These are phyloP conservation scores for Acanthamoeba divionensis DNA, from an alignment of 208 protist genomes.

Conservation along the genomic window DNA sequence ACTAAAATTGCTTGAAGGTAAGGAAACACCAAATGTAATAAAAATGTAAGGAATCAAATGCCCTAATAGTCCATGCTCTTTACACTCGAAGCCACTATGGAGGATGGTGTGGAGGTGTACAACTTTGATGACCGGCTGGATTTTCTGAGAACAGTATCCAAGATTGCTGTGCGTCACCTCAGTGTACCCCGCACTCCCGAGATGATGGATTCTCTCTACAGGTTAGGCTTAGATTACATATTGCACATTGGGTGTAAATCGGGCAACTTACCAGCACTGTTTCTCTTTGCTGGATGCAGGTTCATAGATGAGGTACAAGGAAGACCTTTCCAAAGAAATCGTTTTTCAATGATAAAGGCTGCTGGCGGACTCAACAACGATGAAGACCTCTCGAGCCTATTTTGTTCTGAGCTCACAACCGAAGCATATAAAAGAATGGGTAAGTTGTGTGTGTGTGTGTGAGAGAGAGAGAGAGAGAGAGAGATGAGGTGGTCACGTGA, in stretches of 20 bases:
- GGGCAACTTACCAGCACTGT: neutral
- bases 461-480: too few species aligned
- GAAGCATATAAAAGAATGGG: constrained; percentile 34
- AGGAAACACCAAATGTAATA: too few species aligned
- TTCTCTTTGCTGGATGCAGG: neutral
- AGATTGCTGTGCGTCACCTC: neutral
- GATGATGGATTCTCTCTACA: neutral
- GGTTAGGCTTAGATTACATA: neutral
- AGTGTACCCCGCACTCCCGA: neutral
- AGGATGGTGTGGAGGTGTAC: constrained; percentile 1
- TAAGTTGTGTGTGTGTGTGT: too few species aligned
- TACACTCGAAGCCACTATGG: neutral
- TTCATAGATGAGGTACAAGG: constrained; percentile 40
- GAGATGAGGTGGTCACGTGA: too few species aligned
- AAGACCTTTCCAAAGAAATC: constrained; percentile 4
- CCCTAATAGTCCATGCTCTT: too few species aligned
- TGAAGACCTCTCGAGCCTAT: constrained; percentile 13
- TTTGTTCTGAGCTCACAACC: constrained; percentile 23
- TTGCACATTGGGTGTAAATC: neutral
- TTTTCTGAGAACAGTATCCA: neutral
- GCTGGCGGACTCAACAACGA: constrained; percentile 17
- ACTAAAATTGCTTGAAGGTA: constrained; percentile 14
- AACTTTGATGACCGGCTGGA: constrained; percentile 22
- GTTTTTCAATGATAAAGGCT: constrained; percentile 10
- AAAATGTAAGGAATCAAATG: too few species aligned